Evolutionary conservation across 2,329 filamentous ascomycete species (phyloP).

Genomic region (Pestalotiopsis sp.): DNA sequence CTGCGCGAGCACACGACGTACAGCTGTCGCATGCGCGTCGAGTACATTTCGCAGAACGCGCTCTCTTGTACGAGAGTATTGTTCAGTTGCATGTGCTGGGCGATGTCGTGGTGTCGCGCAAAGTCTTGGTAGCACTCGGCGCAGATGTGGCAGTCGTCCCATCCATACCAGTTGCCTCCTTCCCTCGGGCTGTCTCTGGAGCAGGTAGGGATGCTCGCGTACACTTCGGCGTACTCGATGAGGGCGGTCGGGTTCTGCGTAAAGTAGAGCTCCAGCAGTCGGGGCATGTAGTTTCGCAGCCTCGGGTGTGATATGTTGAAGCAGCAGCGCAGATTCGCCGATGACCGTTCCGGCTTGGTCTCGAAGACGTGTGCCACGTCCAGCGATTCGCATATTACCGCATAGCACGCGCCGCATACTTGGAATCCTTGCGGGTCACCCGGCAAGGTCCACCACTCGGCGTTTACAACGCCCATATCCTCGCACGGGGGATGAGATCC

Average conservation of each 20-base stretch:
- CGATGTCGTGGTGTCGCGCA: constrained; percentile 28
- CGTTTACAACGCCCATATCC: constrained; percentile 28
- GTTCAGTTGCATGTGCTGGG: constrained; percentile 30
- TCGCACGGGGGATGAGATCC: constrained; percentile 32
- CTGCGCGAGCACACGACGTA: constrained; percentile 33
- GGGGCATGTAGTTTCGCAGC: constrained; percentile 22
- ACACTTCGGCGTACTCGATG: constrained; percentile 29
- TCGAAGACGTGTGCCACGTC: constrained; percentile 33
- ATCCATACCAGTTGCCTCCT: constrained; percentile 36
- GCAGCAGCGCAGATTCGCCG: constrained; percentile 31
- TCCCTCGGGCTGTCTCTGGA: constrained; percentile 24
- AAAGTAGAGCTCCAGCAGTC: constrained; percentile 30
- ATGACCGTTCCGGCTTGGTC: constrained; percentile 20
- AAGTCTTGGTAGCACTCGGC: constrained; percentile 39
- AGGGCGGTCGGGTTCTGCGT: constrained; percentile 28
- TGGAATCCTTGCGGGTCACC: constrained; percentile 34
- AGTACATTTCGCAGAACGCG: constrained; percentile 40
- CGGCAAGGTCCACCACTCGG: constrained; percentile 37
- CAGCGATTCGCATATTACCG: constrained; percentile 32
- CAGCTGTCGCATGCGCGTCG: constrained; percentile 36
- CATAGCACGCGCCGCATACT: constrained; percentile 39
- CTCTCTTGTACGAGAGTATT: constrained; percentile 20
- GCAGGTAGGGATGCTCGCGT: constrained; percentile 32
- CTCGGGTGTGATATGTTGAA: constrained; percentile 36
- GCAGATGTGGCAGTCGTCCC: constrained; percentile 37